These are phyloP conservation scores for Aspergillus calidoustus DNA, from an alignment of 2,329 filamentous ascomycete species.

Conservation along the genomic window DNA sequence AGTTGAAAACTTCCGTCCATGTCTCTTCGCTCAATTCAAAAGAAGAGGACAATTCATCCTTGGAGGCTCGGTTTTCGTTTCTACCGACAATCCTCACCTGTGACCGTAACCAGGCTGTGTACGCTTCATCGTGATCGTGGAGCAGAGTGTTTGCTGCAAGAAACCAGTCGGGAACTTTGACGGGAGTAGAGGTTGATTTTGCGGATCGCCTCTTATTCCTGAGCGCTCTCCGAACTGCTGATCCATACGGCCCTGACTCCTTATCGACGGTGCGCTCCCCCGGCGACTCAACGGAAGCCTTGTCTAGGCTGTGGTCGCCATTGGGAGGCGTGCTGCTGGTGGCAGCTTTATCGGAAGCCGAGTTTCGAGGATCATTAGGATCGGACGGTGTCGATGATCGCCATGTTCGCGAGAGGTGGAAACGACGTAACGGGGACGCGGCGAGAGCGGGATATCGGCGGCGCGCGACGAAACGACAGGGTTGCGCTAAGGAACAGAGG, in stretches of 20 bases:
- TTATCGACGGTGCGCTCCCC: slow-evolving; percentile 28
- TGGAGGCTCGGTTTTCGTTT: slow-evolving; percentile 29
- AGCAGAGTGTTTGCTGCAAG: slow-evolving; percentile 40
- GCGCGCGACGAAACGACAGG: slow-evolving; percentile 43
- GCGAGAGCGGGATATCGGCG: slow-evolving; percentile 39
- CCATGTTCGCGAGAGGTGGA: slow-evolving; percentile 39
- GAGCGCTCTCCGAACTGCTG: slow-evolving; percentile 44
- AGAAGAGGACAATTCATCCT: slow-evolving; percentile 3
- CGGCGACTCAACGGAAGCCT: slow-evolving; percentile 22
- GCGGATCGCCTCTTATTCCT: slow-evolving; percentile 37
- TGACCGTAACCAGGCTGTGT: slow-evolving; percentile 21
- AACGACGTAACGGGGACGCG: slow-evolving; percentile 33
- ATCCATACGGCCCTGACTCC: slow-evolving; percentile 43
- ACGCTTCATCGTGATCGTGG: slow-evolving; percentile 23
- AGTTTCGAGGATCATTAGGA: slow-evolving; percentile 30
- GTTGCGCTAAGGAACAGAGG: slow-evolving; percentile 39
- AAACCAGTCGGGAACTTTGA: slow-evolving; percentile 45
- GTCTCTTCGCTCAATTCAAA: slow-evolving; percentile 40
- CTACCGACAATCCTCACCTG: slow-evolving; percentile 33
- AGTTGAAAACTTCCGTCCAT: slow-evolving; percentile 56
- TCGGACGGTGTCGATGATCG: slow-evolving; percentile 35
- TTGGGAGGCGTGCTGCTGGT: slow-evolving; percentile 28
- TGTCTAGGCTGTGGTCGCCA: slow-evolving; percentile 20
- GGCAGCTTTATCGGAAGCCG: slow-evolving; percentile 26
- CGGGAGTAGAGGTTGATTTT: slow-evolving; percentile 25